Base-by-base conservation (phyloP, 1,284 basidiomycete genomes). In the Tylopilus sp. region DNA sequence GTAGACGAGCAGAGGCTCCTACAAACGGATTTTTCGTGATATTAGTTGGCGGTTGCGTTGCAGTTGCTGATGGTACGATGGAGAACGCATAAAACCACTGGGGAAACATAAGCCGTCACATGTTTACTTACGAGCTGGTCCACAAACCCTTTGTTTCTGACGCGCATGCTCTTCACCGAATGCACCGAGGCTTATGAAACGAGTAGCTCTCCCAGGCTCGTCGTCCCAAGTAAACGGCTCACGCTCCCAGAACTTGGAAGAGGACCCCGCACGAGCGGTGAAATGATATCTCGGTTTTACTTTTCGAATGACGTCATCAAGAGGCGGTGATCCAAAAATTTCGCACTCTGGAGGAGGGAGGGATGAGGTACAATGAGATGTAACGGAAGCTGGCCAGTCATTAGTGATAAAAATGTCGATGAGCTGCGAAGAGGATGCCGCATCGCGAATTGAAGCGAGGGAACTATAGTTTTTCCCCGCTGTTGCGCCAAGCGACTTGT, bases 221-320 rank as follows among this genome's bases (percentile, higher is more conserved):
- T 84, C 84, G 29, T 82, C 77, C 93, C 93, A 97, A 6, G 79
- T 68, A 63, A 84, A 94, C 3, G 94, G 93, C 56, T 96, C 92
- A 46, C 93, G 74, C 66, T 97, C 94, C 92, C 93, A 97, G 66
- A 94, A 97, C 53, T 74, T 74, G 1, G 83, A 76, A 13, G 76
- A 77, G 28, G 65, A 69, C 31, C 74, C 82, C 46, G 71, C 79
- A 40, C 78, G 77, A 54, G 77, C 82, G 15, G 83, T 74, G 61
- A 93, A 89, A 61, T 92, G 86, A 66, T 93, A 93, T 41, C 85
- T 77, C 1, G 90, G 88, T 57, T 84, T 85, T 40, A 76, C 76
- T 53, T 75, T 75, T 35, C 74, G 72, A 13, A 91, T 73, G 0
- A 89, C 65, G 34, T 89, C 87, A 45, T 85, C 79, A 2, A 93